phyloP scores from a whole-genome alignment of 2,329 filamentous ascomycete species.

The Septoria linicola region DNA sequence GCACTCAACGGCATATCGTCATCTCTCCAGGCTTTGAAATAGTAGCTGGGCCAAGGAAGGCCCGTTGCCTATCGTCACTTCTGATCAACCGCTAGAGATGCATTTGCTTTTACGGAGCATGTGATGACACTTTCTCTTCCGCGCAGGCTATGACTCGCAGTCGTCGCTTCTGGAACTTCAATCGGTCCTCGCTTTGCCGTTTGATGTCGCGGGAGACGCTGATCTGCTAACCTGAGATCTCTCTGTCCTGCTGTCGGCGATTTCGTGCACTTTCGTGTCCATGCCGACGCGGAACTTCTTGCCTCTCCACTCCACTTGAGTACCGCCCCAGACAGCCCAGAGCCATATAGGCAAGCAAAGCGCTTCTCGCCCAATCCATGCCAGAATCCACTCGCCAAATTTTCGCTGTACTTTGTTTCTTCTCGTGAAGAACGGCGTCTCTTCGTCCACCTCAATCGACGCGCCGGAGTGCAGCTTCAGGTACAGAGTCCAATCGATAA shows the following conservation, averaged over 20 bases:
- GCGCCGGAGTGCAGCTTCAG: constrained; percentile 69
- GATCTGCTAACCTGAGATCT: background rate
- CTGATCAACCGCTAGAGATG: too few relatives aligned
- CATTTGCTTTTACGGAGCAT: too few relatives aligned
- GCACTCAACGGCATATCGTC: too few relatives aligned
- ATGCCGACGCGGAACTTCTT: constrained; percentile 76
- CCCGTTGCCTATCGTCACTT: too few relatives aligned
- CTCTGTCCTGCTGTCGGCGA: constrained; percentile 14
- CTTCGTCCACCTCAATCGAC: constrained; percentile 67
- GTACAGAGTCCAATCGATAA: constrained; percentile 72
- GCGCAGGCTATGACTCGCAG: too few relatives aligned
- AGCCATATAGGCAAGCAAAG: constrained; percentile 87
- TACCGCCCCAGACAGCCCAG: constrained; percentile 84
- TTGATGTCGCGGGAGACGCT: background rate
- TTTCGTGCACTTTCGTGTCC: constrained; percentile 73
- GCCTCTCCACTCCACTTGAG: constrained; percentile 84
- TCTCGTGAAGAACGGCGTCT: constrained; percentile 72
- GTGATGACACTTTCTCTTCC: too few relatives aligned
- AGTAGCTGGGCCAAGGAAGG: too few relatives aligned
- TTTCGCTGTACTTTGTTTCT: constrained; percentile 52
- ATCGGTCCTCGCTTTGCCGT: constrained; percentile 14
- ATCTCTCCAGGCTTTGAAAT: too few relatives aligned
- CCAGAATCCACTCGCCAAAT: constrained; percentile 69
- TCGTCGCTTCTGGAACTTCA: background rate
- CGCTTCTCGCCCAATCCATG: constrained; percentile 81